phyloP scores from a whole-genome alignment of 2,329 filamentous ascomycete genomes.

The Fusarium sp. region DNA sequence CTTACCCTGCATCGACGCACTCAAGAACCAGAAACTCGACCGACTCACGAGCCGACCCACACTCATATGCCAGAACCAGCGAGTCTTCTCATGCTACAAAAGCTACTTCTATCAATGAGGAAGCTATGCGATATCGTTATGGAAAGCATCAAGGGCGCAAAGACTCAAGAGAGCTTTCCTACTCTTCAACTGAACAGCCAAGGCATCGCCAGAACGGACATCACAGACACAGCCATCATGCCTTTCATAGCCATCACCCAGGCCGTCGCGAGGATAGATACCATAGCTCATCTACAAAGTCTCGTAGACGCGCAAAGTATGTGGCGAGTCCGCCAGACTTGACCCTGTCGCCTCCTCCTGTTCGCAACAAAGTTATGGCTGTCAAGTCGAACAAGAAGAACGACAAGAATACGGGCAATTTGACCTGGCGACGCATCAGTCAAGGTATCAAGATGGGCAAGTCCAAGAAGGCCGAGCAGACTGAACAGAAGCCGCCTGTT shows the following conservation, averaged over 20 bases:
- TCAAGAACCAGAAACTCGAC: constrained; percentile 10
- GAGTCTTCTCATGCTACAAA: constrained; percentile 30
- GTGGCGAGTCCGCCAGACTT: background rate
- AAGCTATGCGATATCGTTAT: background rate
- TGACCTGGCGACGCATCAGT: constrained; percentile 20
- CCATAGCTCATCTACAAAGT: background rate
- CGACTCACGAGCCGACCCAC: constrained; percentile 8
- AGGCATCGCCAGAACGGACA: background rate
- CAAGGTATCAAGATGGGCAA: constrained; percentile 18
- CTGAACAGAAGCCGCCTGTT: background rate
- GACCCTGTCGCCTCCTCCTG: background rate
- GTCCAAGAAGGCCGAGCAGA: constrained; percentile 1
- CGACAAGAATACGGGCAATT: background rate
- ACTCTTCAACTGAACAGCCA: constrained; percentile 9
- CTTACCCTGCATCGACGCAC: constrained; percentile 2
- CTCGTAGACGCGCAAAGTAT: background rate
- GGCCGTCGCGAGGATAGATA: background rate
- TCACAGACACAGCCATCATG: constrained; percentile 11
- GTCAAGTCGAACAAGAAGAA: constrained; percentile 24
- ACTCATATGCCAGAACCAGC: constrained; percentile 10
- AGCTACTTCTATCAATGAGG: constrained; percentile 23
- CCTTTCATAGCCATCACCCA: constrained; percentile 8
- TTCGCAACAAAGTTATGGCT: constrained; percentile 2
- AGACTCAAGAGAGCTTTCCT: background rate
- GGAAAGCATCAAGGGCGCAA: background rate